Conservation (phyloP, 2,329 filamentous ascomycete genomes). For the Calonectria naviculata region DNA sequence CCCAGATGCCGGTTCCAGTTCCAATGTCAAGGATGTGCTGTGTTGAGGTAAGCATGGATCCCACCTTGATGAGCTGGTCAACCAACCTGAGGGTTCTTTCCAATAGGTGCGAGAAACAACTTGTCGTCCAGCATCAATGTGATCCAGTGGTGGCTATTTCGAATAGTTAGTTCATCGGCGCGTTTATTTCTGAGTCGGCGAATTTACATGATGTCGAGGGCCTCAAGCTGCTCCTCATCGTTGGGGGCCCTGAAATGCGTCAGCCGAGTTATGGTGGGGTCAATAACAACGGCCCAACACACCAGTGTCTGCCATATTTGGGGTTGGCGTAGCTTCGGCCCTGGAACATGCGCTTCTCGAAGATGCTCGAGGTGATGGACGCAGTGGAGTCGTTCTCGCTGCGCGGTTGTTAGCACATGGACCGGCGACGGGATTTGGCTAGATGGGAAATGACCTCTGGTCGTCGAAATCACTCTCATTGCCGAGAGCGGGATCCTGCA, state of each 20-base stretch:
- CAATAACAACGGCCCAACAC: not conserved
- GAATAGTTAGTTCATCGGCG: not conserved
- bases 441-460: slow-evolving; percentile 2
- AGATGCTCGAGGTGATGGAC: slow-evolving; percentile 37
- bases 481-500: slow-evolving; percentile 25
- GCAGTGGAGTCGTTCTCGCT: slow-evolving; percentile 31
- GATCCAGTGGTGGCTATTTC: slow-evolving; percentile 34
- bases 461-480: slow-evolving; percentile 18
- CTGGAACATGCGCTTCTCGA: slow-evolving; percentile 34
- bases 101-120: slow-evolving; percentile 33
- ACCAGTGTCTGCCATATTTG: slow-evolving; percentile 40
- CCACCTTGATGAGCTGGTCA: not conserved
- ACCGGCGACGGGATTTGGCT: not conserved
- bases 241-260: slow-evolving; percentile 28
- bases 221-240: slow-evolving; percentile 36
- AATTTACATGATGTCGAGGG: slow-evolving; percentile 36
- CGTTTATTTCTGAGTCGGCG: too few relatives aligned
- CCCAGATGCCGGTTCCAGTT: slow-evolving; percentile 38
- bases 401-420: not conserved
- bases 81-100: slow-evolving; percentile 28
- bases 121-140: slow-evolving; percentile 34
- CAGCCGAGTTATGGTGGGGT: not conserved
- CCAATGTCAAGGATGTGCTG: slow-evolving; percentile 35
- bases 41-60: fast-evolving
- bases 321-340: slow-evolving; percentile 36